phyloP scores from a whole-genome alignment of 1,139 yeast species.

The Casaregolazyma suthepensis region DNA sequence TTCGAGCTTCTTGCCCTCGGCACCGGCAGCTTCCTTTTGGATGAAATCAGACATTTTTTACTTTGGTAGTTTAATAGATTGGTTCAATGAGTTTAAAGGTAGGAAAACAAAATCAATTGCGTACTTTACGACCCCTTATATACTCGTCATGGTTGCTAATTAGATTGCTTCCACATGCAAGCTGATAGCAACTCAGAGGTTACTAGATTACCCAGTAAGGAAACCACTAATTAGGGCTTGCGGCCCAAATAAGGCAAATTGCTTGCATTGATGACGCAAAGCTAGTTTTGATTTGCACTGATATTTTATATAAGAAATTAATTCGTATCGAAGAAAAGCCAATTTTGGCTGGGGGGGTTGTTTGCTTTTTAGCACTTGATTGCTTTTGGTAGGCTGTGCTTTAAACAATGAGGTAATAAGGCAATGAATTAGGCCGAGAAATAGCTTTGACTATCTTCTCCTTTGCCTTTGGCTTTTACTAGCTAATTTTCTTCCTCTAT shows the following conservation, averaged over 20 bases:
- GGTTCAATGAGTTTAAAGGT: not conserved
- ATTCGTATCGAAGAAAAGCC: not conserved
- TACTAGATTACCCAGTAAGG: not conserved
- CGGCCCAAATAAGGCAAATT: not conserved
- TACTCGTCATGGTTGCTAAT: not conserved
- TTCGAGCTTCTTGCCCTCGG: constrained; percentile 8
- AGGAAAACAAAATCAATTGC: not conserved
- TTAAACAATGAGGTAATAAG: not conserved
- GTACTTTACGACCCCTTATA: not conserved
- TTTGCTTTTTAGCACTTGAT: not conserved
- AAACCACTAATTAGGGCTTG: not conserved
- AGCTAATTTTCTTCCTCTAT: no score
- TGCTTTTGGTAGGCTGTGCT: not conserved
- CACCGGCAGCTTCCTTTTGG: not conserved
- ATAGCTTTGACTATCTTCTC: no score
- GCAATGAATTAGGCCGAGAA: not conserved
- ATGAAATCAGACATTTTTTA: not conserved
- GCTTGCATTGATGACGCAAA: not conserved
- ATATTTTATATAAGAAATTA: no score
- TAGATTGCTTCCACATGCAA: not conserved
- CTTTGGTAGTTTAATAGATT: not conserved
- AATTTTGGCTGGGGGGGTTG: not conserved
- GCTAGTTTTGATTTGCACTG: no score
- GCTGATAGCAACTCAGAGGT: not conserved
- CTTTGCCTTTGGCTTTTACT: no score